Evolutionary conservation across 2,329 filamentous ascomycete genomes (phyloP), one percentile per base, ranked within the genome.

Genomic region (Scedosporium apiospermum): DNA sequence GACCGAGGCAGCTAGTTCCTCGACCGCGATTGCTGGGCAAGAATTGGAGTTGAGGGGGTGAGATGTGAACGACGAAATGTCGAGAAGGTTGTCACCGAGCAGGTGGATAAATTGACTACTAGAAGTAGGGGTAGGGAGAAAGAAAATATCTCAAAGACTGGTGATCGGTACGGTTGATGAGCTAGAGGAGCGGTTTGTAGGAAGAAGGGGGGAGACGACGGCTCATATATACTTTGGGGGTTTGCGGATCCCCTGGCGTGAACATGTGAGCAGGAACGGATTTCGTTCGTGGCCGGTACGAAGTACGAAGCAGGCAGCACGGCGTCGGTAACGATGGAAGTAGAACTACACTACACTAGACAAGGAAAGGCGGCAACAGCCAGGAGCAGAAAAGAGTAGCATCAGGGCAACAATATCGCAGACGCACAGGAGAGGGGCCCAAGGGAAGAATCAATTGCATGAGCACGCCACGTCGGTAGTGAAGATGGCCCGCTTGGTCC

Each of bases 1-100:
- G 87, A 89, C 79, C 85, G 86, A 77, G 74, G 71, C 62, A 69
- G 67, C n/a, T 70, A 65, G 66, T 63, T 69, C 73, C 81, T 83
- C 82, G 83, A 83, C 83, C 82, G 23, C 42, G 10, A 6, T n/a
- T 27, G 44, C 51, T 60, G 38, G 51, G 59, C 21, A 59, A 44
- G 41, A 23, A 21, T 42, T 42, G 34, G n/a, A 16, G 16, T 23
- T 34, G 34, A 18, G 27, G 55, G 55, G 27, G 12, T 38, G 16
- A 6, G n/a, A 18, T 16, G 55, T 23, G 34, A 27, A 27, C 9
- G 14, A 27, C 14, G 41, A 23, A 34, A 44, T 9, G 21, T 14
- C 9, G 18, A 59, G 23, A 58, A 18, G 14, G 30, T 12, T 58
- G n/a, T 27, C 57, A 38, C 21, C 27, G 30, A n/a, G 30, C 10